Evolutionary conservation across 2,329 filamentous ascomycete species (phyloP).

Genomic region (Penicillium sp.): DNA sequence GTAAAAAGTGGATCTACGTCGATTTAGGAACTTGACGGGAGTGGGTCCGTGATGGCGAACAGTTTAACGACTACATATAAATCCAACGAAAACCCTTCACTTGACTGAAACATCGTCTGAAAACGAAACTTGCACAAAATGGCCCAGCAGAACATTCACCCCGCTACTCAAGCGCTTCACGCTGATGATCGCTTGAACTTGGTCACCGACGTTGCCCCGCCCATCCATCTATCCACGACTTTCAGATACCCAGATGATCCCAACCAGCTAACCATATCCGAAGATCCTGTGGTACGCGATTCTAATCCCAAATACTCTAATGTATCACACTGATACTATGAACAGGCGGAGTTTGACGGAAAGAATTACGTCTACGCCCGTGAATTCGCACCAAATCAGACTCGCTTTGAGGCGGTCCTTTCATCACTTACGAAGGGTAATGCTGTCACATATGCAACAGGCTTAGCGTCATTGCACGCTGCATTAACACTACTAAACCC

Average conservation of each 20-base stretch:
- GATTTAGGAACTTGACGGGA: conserved; percentile 24
- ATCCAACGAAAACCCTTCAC: not conserved
- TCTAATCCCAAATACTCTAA: not conserved
- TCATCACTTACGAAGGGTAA: conserved; percentile 64
- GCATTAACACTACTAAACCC: conserved; percentile 80
- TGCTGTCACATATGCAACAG: conserved; percentile 77
- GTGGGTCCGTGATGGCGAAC: conserved; percentile 9
- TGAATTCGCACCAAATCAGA: conserved; percentile 74
- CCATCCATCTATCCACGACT: conserved; percentile 87
- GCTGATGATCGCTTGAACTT: conserved; percentile 75
- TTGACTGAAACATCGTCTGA: not conserved
- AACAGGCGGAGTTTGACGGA: conserved; percentile 24
- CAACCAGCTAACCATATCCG: conserved; percentile 56
- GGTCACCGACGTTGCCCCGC: conserved; percentile 78
- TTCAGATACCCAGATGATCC: conserved; percentile 78
- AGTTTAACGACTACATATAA: not conserved
- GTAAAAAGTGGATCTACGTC: not conserved
- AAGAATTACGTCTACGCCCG: conserved; percentile 78
- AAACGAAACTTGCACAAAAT: conserved; percentile 9
- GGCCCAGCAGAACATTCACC: conserved; percentile 18
- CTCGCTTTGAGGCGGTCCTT: conserved; percentile 81
- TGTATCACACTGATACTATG: not conserved
- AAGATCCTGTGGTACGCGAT: conserved; percentile 55
- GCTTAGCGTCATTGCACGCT: conserved; percentile 84
- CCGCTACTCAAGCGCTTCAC: conserved; percentile 67